Evolutionary conservation across 139 green algal species (phyloP).

Genomic region (Eudorina sp.): DNA sequence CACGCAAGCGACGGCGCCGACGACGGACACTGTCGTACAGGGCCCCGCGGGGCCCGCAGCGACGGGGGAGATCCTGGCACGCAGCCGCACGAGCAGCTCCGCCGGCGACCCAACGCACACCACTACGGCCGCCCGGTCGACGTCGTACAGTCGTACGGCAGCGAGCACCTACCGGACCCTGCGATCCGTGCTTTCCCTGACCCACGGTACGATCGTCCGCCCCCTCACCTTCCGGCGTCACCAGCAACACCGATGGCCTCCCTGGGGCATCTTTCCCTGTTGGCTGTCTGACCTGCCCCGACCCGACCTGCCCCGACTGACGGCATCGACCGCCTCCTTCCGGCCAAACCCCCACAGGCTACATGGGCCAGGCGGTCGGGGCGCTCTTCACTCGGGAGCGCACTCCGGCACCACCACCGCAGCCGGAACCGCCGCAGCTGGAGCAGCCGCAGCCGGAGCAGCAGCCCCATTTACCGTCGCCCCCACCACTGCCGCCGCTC

Average conservation of each 20-base stretch:
- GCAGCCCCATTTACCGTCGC: neutral
- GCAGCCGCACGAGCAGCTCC: too few species aligned
- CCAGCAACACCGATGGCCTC: neutral
- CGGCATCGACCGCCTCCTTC: too few species aligned
- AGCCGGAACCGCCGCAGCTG: neutral
- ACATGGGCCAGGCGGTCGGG: neutral
- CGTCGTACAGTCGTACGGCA: neutral
- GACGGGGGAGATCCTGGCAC: too few species aligned
- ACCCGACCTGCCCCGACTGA: neutral
- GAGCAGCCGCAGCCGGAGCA: neutral
- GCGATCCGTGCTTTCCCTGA: neutral
- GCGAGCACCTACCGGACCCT: neutral
- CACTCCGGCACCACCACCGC: neutral
- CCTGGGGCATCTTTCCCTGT: neutral
- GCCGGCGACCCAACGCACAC: too few species aligned
- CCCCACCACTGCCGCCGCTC: too few species aligned
- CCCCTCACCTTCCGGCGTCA: neutral
- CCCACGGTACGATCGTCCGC: neutral
- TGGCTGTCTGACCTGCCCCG: neutral
- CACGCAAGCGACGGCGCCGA: too few species aligned
- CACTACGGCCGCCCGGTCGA: too few species aligned
- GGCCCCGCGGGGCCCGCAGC: too few species aligned
- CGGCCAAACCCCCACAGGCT: too few species aligned
- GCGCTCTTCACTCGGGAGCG: neutral
- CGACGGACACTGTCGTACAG: too few species aligned